A percentile compares a stretch with the other conserved stretches of the same genome.
These are phyloP conservation scores for Syzygium grande DNA, from an alignment of 345 rosid genomes.

Conservation along the genomic window DNA sequence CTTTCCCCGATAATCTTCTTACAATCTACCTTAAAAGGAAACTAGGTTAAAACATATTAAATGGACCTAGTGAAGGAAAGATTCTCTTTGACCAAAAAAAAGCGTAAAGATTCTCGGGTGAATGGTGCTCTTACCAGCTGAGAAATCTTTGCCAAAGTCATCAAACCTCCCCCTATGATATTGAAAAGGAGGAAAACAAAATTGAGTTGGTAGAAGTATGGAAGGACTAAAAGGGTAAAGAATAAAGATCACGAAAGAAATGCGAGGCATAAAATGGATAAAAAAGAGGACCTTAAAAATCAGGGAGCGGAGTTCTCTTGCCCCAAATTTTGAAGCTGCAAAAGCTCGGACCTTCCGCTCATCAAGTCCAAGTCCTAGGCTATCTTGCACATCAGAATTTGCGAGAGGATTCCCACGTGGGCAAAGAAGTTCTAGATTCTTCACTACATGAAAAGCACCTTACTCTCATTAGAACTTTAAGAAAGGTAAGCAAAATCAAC, in stretches of 20 bases:
- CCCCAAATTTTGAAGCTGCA: slow-evolving; percentile 52
- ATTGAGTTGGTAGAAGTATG: background rate
- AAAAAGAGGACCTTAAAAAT: slow-evolving; percentile 52
- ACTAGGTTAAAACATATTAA: slow-evolving; percentile 2
- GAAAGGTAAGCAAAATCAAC: background rate
- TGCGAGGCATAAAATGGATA: background rate
- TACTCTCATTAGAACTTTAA: background rate
- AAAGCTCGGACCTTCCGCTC: slow-evolving; percentile 56
- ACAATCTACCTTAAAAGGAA: slow-evolving; percentile 41
- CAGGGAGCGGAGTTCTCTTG: slow-evolving; percentile 50
- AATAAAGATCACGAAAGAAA: background rate
- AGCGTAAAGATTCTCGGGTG: background rate
- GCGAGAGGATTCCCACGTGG: slow-evolving; percentile 42
- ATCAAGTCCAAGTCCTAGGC: slow-evolving; percentile 64
- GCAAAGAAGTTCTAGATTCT: slow-evolving; percentile 47
- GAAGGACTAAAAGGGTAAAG: background rate
- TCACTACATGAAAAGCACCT: no score
- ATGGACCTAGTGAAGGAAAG: background rate
- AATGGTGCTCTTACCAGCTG: slow-evolving; percentile 49
- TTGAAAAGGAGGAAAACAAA: slow-evolving; percentile 7
- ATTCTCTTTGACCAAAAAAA: no score
- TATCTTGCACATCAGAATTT: slow-evolving; percentile 21
- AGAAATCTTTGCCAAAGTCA: slow-evolving; percentile 66
- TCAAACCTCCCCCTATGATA: slow-evolving; percentile 53
- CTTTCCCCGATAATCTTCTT: slow-evolving; percentile 56